Conservation (phyloP, 2,329 filamentous ascomycete species). For the Trichophyton schoenleinii region DNA sequence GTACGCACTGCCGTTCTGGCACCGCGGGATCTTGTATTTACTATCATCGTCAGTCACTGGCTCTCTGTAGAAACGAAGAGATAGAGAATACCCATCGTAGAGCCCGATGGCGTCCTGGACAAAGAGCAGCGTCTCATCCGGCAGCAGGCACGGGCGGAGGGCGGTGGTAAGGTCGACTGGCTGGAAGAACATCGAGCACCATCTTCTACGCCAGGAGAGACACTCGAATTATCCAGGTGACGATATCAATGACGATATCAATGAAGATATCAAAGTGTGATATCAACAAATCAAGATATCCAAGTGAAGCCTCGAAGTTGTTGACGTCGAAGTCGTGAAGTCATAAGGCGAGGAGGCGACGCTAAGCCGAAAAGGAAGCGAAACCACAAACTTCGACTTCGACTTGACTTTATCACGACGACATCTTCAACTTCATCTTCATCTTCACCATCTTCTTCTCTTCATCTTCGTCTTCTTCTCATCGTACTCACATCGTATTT, state of each 20-base stretch:
- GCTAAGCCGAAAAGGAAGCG: neutral
- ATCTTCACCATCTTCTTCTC: neutral
- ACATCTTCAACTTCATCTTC: neutral
- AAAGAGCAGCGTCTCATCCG: constrained; percentile 89
- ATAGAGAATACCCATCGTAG: constrained; percentile 74
- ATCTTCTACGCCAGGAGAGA: neutral
- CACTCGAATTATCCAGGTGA: no score
- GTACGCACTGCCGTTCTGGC: constrained; percentile 93
- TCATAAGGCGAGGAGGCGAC: neutral
- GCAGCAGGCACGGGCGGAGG: constrained; percentile 77
- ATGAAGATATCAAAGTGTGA: no score
- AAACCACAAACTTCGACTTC: neutral
- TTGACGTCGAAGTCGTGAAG: neutral
- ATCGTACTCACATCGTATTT: no score
- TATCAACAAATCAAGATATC: no score
- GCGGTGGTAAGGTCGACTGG: constrained; percentile 91
- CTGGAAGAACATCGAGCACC: constrained; percentile 87
- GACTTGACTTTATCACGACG: no score
- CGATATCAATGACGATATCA: no score
- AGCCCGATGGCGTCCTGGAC: constrained; percentile 95
- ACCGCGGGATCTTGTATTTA: constrained; percentile 87
- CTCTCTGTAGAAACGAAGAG: constrained; percentile 7
- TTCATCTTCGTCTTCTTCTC: neutral
- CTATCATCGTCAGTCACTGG: constrained; percentile 35
- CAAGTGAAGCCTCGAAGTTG: neutral